Percentiles rank a stretch among this genome's conserved stretches.
Conservation (phyloP, 306 rosid genomes). For the Ormosia semicastrata region DNA sequence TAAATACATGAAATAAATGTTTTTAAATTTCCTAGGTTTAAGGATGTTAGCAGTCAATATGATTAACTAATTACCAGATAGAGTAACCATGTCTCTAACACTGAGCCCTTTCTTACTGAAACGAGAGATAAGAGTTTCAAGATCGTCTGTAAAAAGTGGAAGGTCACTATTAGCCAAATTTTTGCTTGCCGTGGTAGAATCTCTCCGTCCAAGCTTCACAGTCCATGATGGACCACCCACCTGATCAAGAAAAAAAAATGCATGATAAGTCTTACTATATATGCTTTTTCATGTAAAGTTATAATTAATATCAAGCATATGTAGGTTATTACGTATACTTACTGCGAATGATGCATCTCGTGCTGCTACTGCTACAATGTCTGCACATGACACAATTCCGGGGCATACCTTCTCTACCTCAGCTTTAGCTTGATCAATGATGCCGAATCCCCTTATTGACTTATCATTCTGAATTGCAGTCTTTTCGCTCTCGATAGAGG, state of each 20-base stretch:
- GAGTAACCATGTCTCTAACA: conserved; percentile 39
- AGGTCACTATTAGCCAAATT: conserved; percentile 26
- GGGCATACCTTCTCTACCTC: conserved; percentile 59
- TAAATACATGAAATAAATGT: no score
- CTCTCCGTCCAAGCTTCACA: conserved; percentile 45
- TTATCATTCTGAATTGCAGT: conserved; percentile 27
- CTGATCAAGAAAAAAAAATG: not conserved
- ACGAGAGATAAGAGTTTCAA: conserved; percentile 24
- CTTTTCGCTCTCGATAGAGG: conserved; percentile 40
- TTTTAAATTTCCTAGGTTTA: no score
- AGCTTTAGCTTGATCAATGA: conserved; percentile 56
- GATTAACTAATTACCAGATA: conserved; percentile 20
- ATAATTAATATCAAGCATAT: not conserved
- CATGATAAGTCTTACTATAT: not conserved
- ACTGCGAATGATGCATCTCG: conserved; percentile 65
- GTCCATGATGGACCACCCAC: conserved; percentile 52
- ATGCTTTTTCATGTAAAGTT: not conserved
- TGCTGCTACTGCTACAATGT: conserved; percentile 56
- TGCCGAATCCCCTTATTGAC: conserved; percentile 45
- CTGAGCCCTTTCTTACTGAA: conserved; percentile 19
- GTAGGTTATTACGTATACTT: not conserved
- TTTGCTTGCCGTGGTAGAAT: conserved; percentile 36
- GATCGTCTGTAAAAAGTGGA: conserved; percentile 28
- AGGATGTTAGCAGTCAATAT: not conserved
- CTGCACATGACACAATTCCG: conserved; percentile 36